A percentile compares a stretch with the other conserved stretches of the same genome.
Conservation (phyloP, 768 basidiomycete genomes). For the Lentinula guzmanii region DNA sequence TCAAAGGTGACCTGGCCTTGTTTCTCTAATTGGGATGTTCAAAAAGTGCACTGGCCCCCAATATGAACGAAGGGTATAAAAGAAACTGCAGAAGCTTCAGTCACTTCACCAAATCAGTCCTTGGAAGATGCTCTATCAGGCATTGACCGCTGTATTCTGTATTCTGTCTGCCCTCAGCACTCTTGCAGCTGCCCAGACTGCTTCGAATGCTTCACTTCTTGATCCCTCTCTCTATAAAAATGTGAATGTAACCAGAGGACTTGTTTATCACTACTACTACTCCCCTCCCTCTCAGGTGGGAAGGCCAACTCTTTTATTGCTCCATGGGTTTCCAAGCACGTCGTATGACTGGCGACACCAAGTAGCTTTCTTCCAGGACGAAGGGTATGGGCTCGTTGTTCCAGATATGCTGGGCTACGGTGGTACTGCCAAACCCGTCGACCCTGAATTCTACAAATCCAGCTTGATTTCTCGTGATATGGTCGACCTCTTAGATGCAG, state of each 20-base stretch:
- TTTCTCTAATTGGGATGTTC: too few species aligned
- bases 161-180: neutral
- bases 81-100: neutral
- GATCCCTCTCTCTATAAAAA: constrained; percentile 13
- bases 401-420: constrained; percentile 45
- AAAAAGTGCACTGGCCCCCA: too few species aligned
- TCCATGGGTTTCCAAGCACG: constrained; percentile 40
- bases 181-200: neutral
- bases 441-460: constrained; percentile 18
- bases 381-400: constrained; percentile 37
- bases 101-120: neutral
- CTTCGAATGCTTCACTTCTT: constrained; percentile 11
- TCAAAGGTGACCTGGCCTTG: too few species aligned
- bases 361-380: constrained; percentile 16
- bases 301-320: constrained; percentile 32
- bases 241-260: constrained; percentile 12
- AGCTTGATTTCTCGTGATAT: constrained; percentile 24
- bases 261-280: constrained; percentile 16
- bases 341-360: constrained; percentile 38
- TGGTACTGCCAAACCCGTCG: constrained; percentile 19
- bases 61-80: too few species aligned
- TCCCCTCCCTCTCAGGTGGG: constrained; percentile 1
- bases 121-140: neutral
- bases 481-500: constrained; percentile 31
- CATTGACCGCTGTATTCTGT: neutral